Conservation (phyloP, 257 asterid genomes). For the Ilex aquifolium region DNA sequence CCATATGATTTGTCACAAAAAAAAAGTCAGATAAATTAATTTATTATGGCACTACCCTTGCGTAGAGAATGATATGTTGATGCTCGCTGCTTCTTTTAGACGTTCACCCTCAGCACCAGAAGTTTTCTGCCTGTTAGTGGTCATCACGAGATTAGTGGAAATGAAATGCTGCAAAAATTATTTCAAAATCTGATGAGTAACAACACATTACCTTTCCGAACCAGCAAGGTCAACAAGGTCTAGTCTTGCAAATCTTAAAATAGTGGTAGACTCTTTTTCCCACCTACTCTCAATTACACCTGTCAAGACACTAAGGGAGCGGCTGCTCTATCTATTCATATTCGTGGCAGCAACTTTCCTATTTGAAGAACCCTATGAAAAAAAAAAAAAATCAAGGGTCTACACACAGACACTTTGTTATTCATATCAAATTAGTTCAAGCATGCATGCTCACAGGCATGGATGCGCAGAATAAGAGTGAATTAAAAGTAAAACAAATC, state of each 20-base stretch:
- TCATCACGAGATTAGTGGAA: slow-evolving; percentile 7
- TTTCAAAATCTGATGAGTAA: not conserved
- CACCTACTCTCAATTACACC: slow-evolving; percentile 95
- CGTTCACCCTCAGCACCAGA: slow-evolving; percentile 99
- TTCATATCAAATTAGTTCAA: too few species aligned
- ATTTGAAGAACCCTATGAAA: slow-evolving; percentile 72
- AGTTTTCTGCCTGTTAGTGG: slow-evolving; percentile 69
- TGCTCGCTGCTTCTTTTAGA: slow-evolving; percentile 87
- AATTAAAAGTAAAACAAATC: slow-evolving; percentile 3
- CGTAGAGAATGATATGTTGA: slow-evolving; percentile 83
- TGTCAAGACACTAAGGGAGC: slow-evolving; percentile 95
- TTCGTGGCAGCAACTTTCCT: slow-evolving; percentile 94
- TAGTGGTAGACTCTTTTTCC: slow-evolving; percentile 84
- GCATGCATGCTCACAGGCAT: too few species aligned
- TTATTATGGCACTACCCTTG: slow-evolving; percentile 54
- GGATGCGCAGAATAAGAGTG: not conserved
- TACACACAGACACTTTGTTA: not conserved
- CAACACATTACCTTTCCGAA: slow-evolving; percentile 68
- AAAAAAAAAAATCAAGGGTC: slow-evolving; percentile 1
- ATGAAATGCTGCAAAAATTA: not conserved
- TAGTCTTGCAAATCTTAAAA: slow-evolving; percentile 85
- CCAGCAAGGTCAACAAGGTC: slow-evolving; percentile 99
- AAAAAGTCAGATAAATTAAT: not conserved
- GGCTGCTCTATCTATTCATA: slow-evolving; percentile 99
- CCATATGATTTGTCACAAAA: slow-evolving; percentile 3